Evolutionary conservation across 2,329 filamentous ascomycete species (phyloP).

Genomic region (Bipolaris oryzae): DNA sequence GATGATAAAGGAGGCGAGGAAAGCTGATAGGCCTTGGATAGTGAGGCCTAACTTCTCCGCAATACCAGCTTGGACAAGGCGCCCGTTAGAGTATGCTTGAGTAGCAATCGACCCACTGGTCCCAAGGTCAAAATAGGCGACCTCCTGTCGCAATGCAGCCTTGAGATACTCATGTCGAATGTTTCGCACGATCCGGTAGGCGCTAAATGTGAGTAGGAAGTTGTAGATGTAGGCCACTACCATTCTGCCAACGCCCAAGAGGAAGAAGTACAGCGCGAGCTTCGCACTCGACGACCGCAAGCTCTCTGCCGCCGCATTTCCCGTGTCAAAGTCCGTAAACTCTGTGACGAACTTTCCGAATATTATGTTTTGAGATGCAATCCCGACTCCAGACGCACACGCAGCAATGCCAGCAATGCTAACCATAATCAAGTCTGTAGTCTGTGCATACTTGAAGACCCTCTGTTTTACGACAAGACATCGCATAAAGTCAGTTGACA

Average conservation of each 20-base stretch:
- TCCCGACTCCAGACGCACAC: conserved; percentile 16
- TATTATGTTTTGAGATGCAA: conserved; percentile 20
- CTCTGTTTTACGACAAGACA: not conserved
- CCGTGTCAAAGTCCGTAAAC: conserved; percentile 16
- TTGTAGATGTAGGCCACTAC: conserved; percentile 20
- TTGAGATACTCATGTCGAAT: conserved; percentile 18
- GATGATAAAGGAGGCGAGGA: conserved; percentile 86
- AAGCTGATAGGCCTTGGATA: conserved; percentile 54
- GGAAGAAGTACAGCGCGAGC: conserved; percentile 19
- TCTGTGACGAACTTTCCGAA: conserved; percentile 19
- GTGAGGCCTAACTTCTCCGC: conserved; percentile 49
- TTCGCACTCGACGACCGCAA: conserved; percentile 2
- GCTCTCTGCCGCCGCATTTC: conserved; percentile 4
- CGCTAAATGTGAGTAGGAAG: conserved; percentile 15
- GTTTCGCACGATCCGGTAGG: conserved; percentile 18
- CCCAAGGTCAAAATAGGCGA: conserved; percentile 31
- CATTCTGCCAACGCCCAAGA: conserved; percentile 16
- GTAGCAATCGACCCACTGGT: conserved; percentile 24
- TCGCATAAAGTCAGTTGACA: not conserved
- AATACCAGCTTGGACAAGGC: conserved; percentile 13
- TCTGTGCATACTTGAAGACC: conserved; percentile 15
- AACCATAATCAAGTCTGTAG: conserved; percentile 7
- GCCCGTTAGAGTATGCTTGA: conserved; percentile 12
- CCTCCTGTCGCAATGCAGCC: conserved; percentile 30
- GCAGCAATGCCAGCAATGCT: conserved; percentile 14